Base-by-base conservation (phyloP, 805 yeast species). In the Suhomyces sp. region DNA sequence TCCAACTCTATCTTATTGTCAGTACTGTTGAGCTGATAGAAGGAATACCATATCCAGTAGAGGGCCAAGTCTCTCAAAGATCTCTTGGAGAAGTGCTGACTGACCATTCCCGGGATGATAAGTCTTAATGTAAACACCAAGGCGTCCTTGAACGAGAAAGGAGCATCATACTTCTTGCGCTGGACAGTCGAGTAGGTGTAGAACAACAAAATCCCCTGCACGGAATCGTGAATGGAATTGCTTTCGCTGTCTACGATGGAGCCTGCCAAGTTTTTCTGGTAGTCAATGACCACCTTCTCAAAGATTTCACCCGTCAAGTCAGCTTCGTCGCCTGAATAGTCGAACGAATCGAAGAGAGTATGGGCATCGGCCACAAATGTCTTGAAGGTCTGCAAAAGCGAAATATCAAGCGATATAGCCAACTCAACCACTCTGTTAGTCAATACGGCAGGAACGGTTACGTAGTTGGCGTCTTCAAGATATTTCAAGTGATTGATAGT, bases 321-420 rank as follows among this genome's bases (percentile, higher is more conserved):
- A 10, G 69, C 64, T 4, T 64, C 64, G 17, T 62, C 57, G 1
- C 25, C 44, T 12, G 43, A 31, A 37, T 56, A 60, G 46, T 67
- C 64, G 10, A 68, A 53, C 10, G 61, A 48, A 9, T 64, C 60
- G 47, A 86, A 81, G 2, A 86, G 60, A 2, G 63, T 59, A 41
- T 64, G 66, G 1, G 84, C 66, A 31, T 73, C 73, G 3, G 63
- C 58, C 7, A 69, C 41, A 75, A 61, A 60, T 60, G 69, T 57
- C 2, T 58, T 54, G 43, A 85, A 76, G 20, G 67, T 66, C 1
- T 60, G 59, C n/a, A 67, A 68, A 10, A 84, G 68, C 48, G 85
- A 82, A 48, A 89, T 61, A 66, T 92, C 98, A 66, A 80, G 81
- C 3, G 94, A 82, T 29, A 75, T 61, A 0, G 87, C 78, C 53